phyloP scores from a whole-genome alignment of 495 filamentous ascomycete genomes.

The Neurospora tetrasperma region DNA sequence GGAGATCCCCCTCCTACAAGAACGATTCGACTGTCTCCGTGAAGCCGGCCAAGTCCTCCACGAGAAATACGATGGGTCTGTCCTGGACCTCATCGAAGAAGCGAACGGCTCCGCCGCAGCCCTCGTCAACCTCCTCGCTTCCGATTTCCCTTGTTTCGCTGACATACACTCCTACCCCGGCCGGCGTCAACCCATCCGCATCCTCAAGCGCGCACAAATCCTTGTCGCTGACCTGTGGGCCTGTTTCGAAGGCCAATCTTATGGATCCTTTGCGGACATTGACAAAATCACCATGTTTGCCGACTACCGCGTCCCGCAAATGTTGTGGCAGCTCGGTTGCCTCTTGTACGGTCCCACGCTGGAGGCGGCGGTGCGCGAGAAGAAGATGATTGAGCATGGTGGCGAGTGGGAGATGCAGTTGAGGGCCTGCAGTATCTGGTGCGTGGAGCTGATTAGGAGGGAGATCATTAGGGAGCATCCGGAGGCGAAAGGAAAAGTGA shows the following conservation, averaged over 20 bases:
- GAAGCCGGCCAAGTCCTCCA: slow-evolving; percentile 79
- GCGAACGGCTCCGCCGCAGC: slow-evolving; percentile 71
- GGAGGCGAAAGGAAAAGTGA: slow-evolving; percentile 47
- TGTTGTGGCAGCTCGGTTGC: slow-evolving; percentile 74
- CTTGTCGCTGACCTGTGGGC: slow-evolving; percentile 93
- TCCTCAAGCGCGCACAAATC: slow-evolving; percentile 93
- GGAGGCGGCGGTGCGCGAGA: slow-evolving; percentile 52
- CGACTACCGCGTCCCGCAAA: slow-evolving; percentile 95
- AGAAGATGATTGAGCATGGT: slow-evolving; percentile 56
- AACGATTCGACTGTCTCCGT: slow-evolving; percentile 68
- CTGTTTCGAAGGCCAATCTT: slow-evolving; percentile 71
- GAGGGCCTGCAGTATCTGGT: slow-evolving; percentile 82
- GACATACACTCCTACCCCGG: slow-evolving; percentile 68
- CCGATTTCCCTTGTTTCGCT: slow-evolving; percentile 75
- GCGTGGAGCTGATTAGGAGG: slow-evolving; percentile 77
- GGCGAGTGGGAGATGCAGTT: slow-evolving; percentile 80
- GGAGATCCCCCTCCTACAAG: slow-evolving; percentile 72
- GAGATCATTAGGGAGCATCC: slow-evolving; percentile 70
- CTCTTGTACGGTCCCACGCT: slow-evolving; percentile 74
- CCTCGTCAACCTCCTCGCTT: slow-evolving; percentile 71
- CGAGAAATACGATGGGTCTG: slow-evolving; percentile 71
- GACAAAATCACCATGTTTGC: slow-evolving; percentile 97
- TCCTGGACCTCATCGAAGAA: slow-evolving; percentile 61
- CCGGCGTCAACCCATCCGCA: slow-evolving; percentile 54
- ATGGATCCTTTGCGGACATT: slow-evolving; percentile 83